Base-by-base conservation (phyloP, 1,284 basidiomycete species). In the Kalmanozyma brasiliensis region DNA sequence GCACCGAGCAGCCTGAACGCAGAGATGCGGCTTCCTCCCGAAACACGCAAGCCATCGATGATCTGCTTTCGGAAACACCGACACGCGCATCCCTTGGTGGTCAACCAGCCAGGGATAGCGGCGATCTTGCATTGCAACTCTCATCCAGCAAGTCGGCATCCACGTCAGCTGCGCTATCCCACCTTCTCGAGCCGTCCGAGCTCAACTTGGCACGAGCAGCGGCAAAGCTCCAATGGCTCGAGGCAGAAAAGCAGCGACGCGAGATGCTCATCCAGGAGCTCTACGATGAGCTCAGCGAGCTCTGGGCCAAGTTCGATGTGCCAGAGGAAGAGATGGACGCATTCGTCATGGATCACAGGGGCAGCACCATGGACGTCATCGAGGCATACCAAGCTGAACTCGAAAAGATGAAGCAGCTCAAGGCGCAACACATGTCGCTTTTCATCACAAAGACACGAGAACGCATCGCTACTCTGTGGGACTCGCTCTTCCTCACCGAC, bases 371-470 rank as follows among this genome's bases (percentile, higher is more conserved):
- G 44, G 87, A 86, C 10, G 88, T 88, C 7, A 86, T 94, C 19
- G 84, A 84, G 52, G 88, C 89, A 11, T 99, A 99, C 78, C 90
- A 94, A 74, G 87, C 88, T 45, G 96, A 99, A 82, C 85, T 97
- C 33, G 90, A 91, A 57, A 87, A 94, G 55, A 94, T 98, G 89
- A 84, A 92, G 20, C 89, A 91, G 76, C 84, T 97, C 49, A 94
- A 94, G 84, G 86, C 90, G 48, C 90, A 94, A 73, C 88, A 91
- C 53, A 91, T 98, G 88, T 88, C 89, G 42, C 86, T 88, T 13
- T 98, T 98, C 82, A 88, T 99, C 42, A 85, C 85, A 49, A 90
- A 89, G 77, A 92, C 93, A 3, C 85, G 95, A 44, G 86, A 87
- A 43, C 91, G 94, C 82, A 93, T 99, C 52, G 85, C 85, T 49